A percentile compares a stretch with the other conserved stretches of the same genome.
Conservation (phyloP, 2,329 filamentous ascomycete genomes). For the Aspergillus pseudoglaucus region DNA sequence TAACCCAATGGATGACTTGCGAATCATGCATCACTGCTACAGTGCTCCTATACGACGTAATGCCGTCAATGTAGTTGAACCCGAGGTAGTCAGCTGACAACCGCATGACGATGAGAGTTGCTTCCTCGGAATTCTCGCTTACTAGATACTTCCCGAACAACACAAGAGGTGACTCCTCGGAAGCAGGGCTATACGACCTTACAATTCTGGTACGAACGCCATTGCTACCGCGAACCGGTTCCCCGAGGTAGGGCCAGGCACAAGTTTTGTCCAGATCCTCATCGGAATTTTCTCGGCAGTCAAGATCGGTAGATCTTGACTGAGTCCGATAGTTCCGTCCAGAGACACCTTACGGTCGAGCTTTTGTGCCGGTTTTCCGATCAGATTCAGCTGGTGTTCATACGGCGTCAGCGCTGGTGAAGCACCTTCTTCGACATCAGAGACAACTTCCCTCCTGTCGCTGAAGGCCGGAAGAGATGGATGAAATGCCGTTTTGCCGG, state of each 20-base stretch:
- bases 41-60: constrained; percentile 46
- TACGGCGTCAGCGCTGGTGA: constrained; percentile 28
- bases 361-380: constrained; percentile 45
- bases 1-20: constrained; percentile 28
- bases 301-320: constrained; percentile 40
- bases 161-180: constrained; percentile 32
- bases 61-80: constrained; percentile 43
- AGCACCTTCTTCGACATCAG: constrained; percentile 40
- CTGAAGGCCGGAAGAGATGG: constrained; percentile 21
- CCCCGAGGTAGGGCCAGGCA: constrained; percentile 40
- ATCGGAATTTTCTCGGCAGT: constrained; percentile 17
- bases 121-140: constrained; percentile 40
- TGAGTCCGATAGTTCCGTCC: constrained; percentile 30
- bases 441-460: constrained; percentile 33
- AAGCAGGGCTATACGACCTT: constrained; percentile 28
- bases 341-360: constrained; percentile 49
- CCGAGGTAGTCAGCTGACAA: constrained; percentile 28
- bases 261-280: constrained; percentile 3
- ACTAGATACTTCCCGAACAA: constrained; percentile 46
- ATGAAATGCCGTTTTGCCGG: constrained; percentile 24
- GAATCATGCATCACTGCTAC: constrained; percentile 47
- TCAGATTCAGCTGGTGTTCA: constrained; percentile 28
- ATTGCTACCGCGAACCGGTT: constrained; percentile 45
- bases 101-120: constrained; percentile 48
- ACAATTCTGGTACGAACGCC: constrained; percentile 43